Conservation (phyloP, 768 basidiomycete genomes). For the Tylopilus vinaceipallidus region DNA sequence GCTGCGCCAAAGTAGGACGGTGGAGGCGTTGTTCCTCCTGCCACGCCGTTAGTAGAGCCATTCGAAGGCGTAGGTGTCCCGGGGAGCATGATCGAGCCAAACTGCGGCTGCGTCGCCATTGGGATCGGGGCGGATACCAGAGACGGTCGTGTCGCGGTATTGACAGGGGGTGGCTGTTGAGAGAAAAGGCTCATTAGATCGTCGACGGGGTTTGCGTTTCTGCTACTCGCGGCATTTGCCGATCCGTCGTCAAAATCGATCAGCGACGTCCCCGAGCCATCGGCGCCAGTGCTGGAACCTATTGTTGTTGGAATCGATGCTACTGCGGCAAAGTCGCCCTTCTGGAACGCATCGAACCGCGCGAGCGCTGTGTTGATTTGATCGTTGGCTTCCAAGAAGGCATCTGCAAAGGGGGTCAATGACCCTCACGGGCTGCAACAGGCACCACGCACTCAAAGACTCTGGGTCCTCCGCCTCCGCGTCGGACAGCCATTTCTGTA, state of each 20-base stretch:
- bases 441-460: slow-evolving; percentile 64
- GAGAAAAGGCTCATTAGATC: slow-evolving; percentile 67
- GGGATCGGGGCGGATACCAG: slow-evolving; percentile 17
- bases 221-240: slow-evolving; percentile 14
- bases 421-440: neutral
- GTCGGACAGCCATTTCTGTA: slow-evolving; percentile 98
- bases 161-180: slow-evolving; percentile 22
- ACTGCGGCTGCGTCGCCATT: slow-evolving; percentile 17
- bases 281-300: slow-evolving; percentile 29
- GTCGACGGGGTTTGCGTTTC: slow-evolving; percentile 35
- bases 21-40: slow-evolving; percentile 15
- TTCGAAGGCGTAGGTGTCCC: slow-evolving; percentile 36
- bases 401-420: slow-evolving; percentile 53
- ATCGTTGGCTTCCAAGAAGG: slow-evolving; percentile 94
- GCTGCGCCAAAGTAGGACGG: slow-evolving; percentile 4
- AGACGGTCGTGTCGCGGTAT: slow-evolving; percentile 29
- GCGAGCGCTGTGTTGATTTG: slow-evolving; percentile 91
- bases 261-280: slow-evolving; percentile 45
- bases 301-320: slow-evolving; percentile 69
- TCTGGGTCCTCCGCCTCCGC: slow-evolving; percentile 88
- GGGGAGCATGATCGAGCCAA: slow-evolving; percentile 43
- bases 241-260: slow-evolving; percentile 74
- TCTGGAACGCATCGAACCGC: slow-evolving; percentile 91
- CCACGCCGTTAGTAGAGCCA: slow-evolving; percentile 13
- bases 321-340: slow-evolving; percentile 78